A percentile compares a stretch with the other conserved stretches of the same genome.
phyloP scores from a whole-genome alignment of 306 rosid genomes.

The Quercus suber region DNA sequence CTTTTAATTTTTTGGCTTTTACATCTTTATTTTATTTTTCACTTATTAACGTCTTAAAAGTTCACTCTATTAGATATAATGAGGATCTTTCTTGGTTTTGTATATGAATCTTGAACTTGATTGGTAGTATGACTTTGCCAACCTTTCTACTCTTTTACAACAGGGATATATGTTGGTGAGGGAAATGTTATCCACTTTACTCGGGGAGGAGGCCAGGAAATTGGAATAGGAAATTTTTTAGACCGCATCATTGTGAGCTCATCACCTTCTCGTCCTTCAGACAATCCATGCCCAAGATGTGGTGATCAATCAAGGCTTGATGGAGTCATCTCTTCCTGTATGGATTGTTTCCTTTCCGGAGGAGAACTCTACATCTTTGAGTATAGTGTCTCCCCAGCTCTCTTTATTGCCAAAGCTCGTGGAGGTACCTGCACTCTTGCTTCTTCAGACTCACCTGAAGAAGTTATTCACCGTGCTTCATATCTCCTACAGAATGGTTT shows the following conservation, averaged over 20 bases:
- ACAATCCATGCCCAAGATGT: constrained; percentile 53
- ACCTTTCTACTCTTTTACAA: constrained; percentile 3
- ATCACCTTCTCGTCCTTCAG: constrained; percentile 25
- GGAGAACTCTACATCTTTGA: constrained; percentile 54
- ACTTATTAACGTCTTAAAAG: neutral
- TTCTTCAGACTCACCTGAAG: constrained; percentile 35
- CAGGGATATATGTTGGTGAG: constrained; percentile 71
- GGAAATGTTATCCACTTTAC: constrained; percentile 81
- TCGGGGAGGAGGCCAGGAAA: constrained; percentile 43
- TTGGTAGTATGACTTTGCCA: neutral
- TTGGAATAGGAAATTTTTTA: constrained; percentile 35
- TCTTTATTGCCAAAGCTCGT: constrained; percentile 58
- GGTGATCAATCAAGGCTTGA: constrained; percentile 30
- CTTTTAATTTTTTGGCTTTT: neutral
- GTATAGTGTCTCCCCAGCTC: constrained; percentile 41
- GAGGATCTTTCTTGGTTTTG: constrained; percentile 2
- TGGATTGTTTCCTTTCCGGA: constrained; percentile 60
- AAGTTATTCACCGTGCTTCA: constrained; percentile 48
- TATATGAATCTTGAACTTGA: constrained; percentile 7
- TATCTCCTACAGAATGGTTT: constrained; percentile 70
- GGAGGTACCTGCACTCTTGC: constrained; percentile 87
- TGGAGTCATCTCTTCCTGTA: constrained; percentile 62
- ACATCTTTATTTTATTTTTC: neutral
- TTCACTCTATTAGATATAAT: constrained; percentile 1
- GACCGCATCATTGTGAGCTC: constrained; percentile 41